Base-by-base conservation (phyloP, 148 eudicot genomes). In the Camellia japonica region DNA sequence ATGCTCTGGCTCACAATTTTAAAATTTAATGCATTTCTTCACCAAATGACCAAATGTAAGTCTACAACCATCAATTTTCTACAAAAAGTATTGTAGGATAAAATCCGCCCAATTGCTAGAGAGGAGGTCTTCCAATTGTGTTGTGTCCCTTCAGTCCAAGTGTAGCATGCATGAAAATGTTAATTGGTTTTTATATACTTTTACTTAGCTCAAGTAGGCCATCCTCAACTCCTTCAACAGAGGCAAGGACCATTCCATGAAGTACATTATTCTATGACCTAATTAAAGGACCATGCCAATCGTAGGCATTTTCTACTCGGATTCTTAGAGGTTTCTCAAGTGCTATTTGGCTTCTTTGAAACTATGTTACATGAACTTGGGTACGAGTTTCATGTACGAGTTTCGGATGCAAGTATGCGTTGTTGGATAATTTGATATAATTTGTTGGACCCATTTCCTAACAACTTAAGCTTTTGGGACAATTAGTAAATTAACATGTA, bases 271-370 rank as follows among this genome's bases (percentile, higher is more conserved):
- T 71, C 10, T 49, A 47, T 11, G 58, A 71, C 49, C 74, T 71
- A 71, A 71, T 46, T n/a, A 38, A 49, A 13, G 74, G 58, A 12
- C 58, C 56, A 30, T 30, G 38, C 38, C 38, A 44, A 70, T 70
- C 52, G 10, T 19, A 16, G 55, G 23, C 30, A 69, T 70, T 18
- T 46, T n/a, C 14, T 9, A 12, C 23, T 70, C 20, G 6, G 3
- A 44, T 69, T 69, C 38, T 70, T n/a, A 70, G 10, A 46, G 55
- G 52, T 47, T 70, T 71, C 18, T 47, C 16, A 71, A 52, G 75
- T 71, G 59, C 46, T 71, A 71, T 19, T 49, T 20, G 18, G 16
- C 58, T 23, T 51, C 38, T 30, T 30, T 30, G 38, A 30, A 30
- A 30, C 38, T 30, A 30, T 30, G 38, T 30, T 30, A 30, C 38